Evolutionary conservation across 1,284 basidiomycete genomes (phyloP).

Genomic region (Porodaedalea pini): DNA sequence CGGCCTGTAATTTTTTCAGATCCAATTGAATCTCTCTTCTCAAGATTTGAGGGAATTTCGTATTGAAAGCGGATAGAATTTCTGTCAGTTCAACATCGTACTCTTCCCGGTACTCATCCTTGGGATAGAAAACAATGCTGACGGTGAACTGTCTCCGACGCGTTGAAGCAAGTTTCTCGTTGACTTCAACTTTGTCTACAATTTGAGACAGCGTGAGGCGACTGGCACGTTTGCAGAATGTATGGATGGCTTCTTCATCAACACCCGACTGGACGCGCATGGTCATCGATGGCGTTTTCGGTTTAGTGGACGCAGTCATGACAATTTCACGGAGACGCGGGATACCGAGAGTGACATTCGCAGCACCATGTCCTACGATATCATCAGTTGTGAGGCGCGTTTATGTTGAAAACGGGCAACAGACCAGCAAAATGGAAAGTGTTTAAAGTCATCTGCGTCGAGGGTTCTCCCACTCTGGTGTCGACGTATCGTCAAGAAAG

Average conservation of each 20-base stretch:
- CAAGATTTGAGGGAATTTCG: conserved; percentile 79
- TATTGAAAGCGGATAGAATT: conserved; percentile 72
- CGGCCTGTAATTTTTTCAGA: conserved; percentile 82
- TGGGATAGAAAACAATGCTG: conserved; percentile 83
- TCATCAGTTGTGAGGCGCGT: background rate
- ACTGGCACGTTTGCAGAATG: conserved; percentile 90
- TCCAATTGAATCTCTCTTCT: conserved; percentile 86
- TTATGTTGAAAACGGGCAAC: conserved; percentile 25
- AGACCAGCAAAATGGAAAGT: conserved; percentile 98
- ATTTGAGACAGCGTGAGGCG: conserved; percentile 87
- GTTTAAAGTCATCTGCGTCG: conserved; percentile 99
- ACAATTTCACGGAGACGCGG: conserved; percentile 98
- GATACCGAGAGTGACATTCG: conserved; percentile 99
- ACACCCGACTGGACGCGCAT: conserved; percentile 67
- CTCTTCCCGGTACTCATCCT: conserved; percentile 81
- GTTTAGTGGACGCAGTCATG: conserved; percentile 97
- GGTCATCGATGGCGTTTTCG: conserved; percentile 98
- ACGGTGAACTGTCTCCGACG: conserved; percentile 84
- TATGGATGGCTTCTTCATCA: conserved; percentile 56
- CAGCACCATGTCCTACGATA: conserved; percentile 86
- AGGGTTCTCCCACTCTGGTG: conserved; percentile 97
- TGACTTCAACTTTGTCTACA: conserved; percentile 82
- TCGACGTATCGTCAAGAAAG: conserved; percentile 17
- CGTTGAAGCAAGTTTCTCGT: conserved; percentile 70
- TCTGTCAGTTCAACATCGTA: conserved; percentile 78